Evolutionary conservation across 176 grass and related monocot species (phyloP).

Genomic region (Aegilops bicornis): DNA sequence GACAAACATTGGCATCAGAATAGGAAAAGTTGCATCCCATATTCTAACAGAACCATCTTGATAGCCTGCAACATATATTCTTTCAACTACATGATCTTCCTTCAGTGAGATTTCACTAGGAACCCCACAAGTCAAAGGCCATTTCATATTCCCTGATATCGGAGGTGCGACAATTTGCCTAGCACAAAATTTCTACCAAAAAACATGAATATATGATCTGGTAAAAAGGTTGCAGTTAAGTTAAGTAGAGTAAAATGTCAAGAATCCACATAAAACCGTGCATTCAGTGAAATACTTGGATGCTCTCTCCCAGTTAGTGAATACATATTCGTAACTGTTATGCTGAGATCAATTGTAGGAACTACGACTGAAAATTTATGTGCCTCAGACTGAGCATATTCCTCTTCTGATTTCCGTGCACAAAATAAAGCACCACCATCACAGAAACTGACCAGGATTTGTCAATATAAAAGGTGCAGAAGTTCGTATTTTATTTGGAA

Average conservation of each 20-base stretch:
- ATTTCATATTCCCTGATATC: slow-evolving; percentile 63
- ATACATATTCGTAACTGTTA: slow-evolving; percentile 71
- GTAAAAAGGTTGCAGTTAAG: slow-evolving; percentile 16
- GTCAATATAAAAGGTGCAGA: slow-evolving; percentile 85
- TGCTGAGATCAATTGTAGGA: slow-evolving; percentile 76
- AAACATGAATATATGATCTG: not conserved
- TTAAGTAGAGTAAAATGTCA: slow-evolving; percentile 4
- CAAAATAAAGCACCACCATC: slow-evolving; percentile 71
- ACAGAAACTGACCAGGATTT: slow-evolving; percentile 92
- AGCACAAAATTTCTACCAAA: slow-evolving; percentile 60
- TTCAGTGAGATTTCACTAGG: slow-evolving; percentile 79
- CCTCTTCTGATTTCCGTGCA: slow-evolving; percentile 56
- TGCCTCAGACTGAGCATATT: slow-evolving; percentile 43
- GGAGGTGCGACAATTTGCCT: slow-evolving; percentile 34
- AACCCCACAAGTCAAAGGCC: slow-evolving; percentile 96
- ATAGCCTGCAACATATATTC: slow-evolving; percentile 85
- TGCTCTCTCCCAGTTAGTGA: slow-evolving; percentile 37
- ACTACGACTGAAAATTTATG: slow-evolving; percentile 78
- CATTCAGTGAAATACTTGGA: slow-evolving; percentile 68
- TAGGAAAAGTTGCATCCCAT: slow-evolving; percentile 88
- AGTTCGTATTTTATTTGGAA: slow-evolving; percentile 54
- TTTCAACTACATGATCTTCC: slow-evolving; percentile 62
- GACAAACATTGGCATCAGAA: slow-evolving; percentile 74
- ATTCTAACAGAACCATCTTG: slow-evolving; percentile 98
- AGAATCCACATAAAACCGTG: slow-evolving; percentile 29